These are phyloP conservation scores for Exophiala calicioides DNA, from an alignment of 2,329 filamentous ascomycete genomes.

Conservation along the genomic window DNA sequence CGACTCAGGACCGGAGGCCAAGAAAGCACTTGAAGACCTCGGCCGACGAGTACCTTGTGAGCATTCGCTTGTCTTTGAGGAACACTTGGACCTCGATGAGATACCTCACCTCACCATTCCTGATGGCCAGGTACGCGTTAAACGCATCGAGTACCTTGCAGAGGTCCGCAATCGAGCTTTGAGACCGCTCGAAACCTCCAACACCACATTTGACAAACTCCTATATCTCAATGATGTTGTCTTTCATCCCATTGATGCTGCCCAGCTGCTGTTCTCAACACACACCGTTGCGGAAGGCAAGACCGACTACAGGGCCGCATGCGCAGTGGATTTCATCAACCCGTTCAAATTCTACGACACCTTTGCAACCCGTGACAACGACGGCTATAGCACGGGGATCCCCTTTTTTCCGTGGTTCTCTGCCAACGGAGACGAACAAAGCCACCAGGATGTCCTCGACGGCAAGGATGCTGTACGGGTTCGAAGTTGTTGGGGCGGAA, in stretches of 20 bases:
- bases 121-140: conserved; percentile 63
- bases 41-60: conserved; percentile 52
- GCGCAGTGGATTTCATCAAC: conserved; percentile 73
- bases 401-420: conserved; percentile 75
- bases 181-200: conserved; percentile 57
- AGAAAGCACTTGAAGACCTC: conserved; percentile 57
- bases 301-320: conserved; percentile 66
- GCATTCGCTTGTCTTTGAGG: conserved; percentile 60
- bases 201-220: conserved; percentile 55
- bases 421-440: conserved; percentile 50
- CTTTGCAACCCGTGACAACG: conserved; percentile 70
- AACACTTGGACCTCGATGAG: conserved; percentile 57
- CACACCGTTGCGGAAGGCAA: conserved; percentile 55
- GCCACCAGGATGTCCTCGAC: conserved; percentile 62
- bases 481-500: conserved; percentile 75
- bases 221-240: conserved; percentile 68
- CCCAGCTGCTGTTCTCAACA: conserved; percentile 63
- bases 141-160: conserved; percentile 72
- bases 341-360: conserved; percentile 77
- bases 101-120: conserved; percentile 64
- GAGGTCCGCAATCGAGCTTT: conserved; percentile 72
- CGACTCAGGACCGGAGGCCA: conserved; percentile 61
- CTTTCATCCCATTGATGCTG: conserved; percentile 60
- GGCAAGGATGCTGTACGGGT: conserved; percentile 65
- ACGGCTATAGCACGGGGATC: conserved; percentile 68